Percentiles rank a stretch among this genome's conserved stretches.
Evolutionary conservation across 345 rosid species (phyloP).

Genomic region (Ricinus communis): DNA sequence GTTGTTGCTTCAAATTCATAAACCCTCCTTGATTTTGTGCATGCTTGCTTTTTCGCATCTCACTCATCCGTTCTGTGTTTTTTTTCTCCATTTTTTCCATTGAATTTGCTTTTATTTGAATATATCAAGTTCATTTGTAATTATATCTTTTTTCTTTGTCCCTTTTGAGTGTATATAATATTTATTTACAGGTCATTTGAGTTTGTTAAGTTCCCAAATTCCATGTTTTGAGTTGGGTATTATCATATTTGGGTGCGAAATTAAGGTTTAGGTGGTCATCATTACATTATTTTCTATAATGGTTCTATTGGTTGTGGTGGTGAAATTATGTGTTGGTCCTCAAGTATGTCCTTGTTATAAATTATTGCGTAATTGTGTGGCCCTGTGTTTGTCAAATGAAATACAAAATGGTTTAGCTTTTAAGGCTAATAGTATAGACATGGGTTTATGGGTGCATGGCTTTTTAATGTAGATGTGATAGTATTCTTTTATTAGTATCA

Average conservation of each 20-base stretch:
- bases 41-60: background rate
- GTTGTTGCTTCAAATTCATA: background rate
- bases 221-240: background rate
- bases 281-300: background rate
- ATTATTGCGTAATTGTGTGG: too few species aligned
- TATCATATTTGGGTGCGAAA: background rate
- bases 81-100: too few species aligned
- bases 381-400: background rate
- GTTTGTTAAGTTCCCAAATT: background rate
- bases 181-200: background rate
- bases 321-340: background rate
- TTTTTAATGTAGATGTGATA: background rate
- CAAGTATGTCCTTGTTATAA: too few species aligned
- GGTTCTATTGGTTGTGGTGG: background rate
- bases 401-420: too few species aligned
- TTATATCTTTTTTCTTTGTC: background rate
- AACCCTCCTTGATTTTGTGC: slow-evolving; percentile 2
- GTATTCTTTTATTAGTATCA: background rate
- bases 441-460: background rate
- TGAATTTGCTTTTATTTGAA: background rate
- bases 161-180: background rate
- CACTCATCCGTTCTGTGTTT: background rate
- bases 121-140: background rate
- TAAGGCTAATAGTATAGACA: background rate
- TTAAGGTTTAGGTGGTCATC: background rate